phyloP scores from a whole-genome alignment of 176 grass and related monocot genomes.

The Melocanna baccifera region DNA sequence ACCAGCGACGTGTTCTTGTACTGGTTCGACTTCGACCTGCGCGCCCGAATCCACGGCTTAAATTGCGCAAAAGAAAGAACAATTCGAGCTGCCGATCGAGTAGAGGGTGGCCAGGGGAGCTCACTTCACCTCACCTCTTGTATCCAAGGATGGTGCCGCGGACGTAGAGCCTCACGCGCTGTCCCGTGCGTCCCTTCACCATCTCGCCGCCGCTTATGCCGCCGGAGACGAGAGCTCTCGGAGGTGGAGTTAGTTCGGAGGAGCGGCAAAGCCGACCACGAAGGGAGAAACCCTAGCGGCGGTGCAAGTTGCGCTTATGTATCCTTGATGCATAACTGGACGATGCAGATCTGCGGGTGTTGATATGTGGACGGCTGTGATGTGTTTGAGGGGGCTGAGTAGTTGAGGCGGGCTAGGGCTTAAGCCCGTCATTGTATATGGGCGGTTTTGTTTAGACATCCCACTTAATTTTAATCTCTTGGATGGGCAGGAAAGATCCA shows the following conservation, averaged over 20 bases:
- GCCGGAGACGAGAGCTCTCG: conserved; percentile 13
- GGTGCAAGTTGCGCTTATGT: neutral
- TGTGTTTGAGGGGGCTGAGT: neutral
- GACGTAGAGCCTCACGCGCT: conserved; percentile 67
- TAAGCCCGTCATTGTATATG: no score
- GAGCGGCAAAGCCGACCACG: neutral
- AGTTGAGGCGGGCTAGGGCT: no score
- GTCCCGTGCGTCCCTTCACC: conserved; percentile 56
- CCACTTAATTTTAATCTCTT: no score
- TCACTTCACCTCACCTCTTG: conserved; percentile 52
- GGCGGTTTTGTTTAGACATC: no score
- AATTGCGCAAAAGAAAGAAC: neutral
- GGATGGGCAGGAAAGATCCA: no score
- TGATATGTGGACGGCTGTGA: neutral
- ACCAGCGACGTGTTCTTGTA: conserved; percentile 82
- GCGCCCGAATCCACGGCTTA: neutral
- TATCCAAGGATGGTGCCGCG: conserved; percentile 81
- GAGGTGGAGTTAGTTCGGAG: neutral
- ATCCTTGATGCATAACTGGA: neutral
- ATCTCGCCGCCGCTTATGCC: conserved; percentile 30
- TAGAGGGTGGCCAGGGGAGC: no score
- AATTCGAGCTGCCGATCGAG: neutral
- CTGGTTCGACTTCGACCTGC: conserved; percentile 83
- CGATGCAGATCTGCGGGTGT: neutral
- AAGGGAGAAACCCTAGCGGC: conserved; percentile 27